Evolutionary conservation across 176 grass and related monocot genomes (phyloP), one percentile per base, ranked within the genome.

Genomic region (Triticum timopheevii): DNA sequence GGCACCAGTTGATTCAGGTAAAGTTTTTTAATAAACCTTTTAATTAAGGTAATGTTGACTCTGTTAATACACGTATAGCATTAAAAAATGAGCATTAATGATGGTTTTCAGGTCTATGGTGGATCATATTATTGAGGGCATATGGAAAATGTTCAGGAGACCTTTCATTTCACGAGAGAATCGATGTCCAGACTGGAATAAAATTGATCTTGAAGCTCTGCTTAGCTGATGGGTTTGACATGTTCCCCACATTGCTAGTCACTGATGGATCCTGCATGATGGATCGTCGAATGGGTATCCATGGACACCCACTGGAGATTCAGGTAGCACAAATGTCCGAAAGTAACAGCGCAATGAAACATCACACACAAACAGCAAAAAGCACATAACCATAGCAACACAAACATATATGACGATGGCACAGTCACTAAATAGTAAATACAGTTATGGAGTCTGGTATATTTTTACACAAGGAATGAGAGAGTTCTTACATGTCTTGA

Each of bases 231-330:
- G 92, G 88, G 13, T 97, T 97, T 87, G 92, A 97, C 77, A 93
- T 94, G 92, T 97, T 97, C 31, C 95, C 92, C 63, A 97, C 95
- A 50, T 89, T 97, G 81, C 62, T 97, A 39, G 92, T 94, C 38
- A 97, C 95, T 50, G 95, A 97, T 78, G 95, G 92, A 38, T 97
- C 95, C n/a, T 97, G 95, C 74, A 97, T 97, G 95, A 97, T 97
- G 79, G 95, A 97, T 82, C 88, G 92, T 8, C 86, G 95, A 45
- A 94, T 93, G 95, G 92, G 95, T 77, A 97, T 94, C 78, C 95
- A 93, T 91, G 95, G 95, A 27, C 92, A 97, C 66, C 92, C 95
- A 81, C 87, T 97, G 44, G 95, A 94, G 89, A 97, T 97, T 92
- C 92, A 97, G 90, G 91, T 79, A 80, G 31, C 75, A 27, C 44